Evolutionary conservation across 495 filamentous ascomycete genomes (phyloP), one percentile per base, ranked within the genome.

Genomic region (Penicillium simplicissimum): DNA sequence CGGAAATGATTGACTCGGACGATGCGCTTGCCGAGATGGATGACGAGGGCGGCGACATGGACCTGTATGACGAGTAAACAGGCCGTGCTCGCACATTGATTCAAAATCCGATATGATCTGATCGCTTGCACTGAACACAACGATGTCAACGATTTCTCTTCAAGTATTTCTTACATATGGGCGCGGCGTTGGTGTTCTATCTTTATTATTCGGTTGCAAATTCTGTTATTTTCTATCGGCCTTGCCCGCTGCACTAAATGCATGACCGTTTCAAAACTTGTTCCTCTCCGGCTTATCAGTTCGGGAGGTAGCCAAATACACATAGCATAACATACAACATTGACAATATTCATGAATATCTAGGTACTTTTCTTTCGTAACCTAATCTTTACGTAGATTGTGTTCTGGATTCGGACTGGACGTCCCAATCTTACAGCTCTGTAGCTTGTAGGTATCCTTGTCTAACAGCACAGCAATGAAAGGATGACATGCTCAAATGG

Each of bases 61-160:
- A 92, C 70, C 83, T 93, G 35, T 93, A 93, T 75, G 85, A 93
- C 68, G 84, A 89, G 58, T 84, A 80, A 71, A 71, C 13, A 33
- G 33, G 15, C 14, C 36, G n/a, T 10, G 8, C 23, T 40, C 21
- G 19, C n/a, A 34, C 23, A n/a, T 17, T 17, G n/a, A 4, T 7
- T 23, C 17, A 45, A 45, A 45, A 45, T 17, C 19, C 8, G 17
- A 19, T 43, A 14, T 38, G 4, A 1, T 38, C 11, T n/a, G n/a
- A n/a, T 25, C 23, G 37, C 37, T 0, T 45, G 17, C 19, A 21
- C 19, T 45, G n/a, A 45, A 9, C 19, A 45, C 23, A 45, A 45
- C 19, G 17, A 45, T 11, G 42, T 21, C 45, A 51, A 19, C 31
- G 25, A 51, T 14, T 28, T 19, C 0, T n/a, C 43, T 57, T 35